These are phyloP conservation scores for Zizania latifolia DNA, from an alignment of 176 grass and related monocot genomes.

Conservation along the genomic window DNA sequence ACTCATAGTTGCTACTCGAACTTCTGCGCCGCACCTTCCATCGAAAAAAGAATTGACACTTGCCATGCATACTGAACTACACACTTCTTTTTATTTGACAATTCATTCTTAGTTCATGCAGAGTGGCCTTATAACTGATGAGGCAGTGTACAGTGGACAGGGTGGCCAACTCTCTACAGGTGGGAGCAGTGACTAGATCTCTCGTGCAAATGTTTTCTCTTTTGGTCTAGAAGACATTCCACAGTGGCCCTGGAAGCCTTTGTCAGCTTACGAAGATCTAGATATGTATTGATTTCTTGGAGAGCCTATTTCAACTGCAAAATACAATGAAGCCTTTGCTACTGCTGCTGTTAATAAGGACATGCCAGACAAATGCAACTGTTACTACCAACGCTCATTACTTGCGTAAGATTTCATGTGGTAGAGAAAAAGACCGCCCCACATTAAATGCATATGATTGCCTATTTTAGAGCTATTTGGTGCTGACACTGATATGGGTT, in stretches of 20 bases:
- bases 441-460: too few relatives aligned
- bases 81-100: too few relatives aligned
- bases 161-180: not conserved
- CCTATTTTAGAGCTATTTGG: too few relatives aligned
- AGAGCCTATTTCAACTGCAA: conserved; percentile 18
- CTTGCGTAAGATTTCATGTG: too few relatives aligned
- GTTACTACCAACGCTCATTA: too few relatives aligned
- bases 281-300: conserved; percentile 41
- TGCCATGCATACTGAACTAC: too few relatives aligned
- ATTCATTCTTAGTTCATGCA: conserved; percentile 28
- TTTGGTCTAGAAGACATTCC: conserved; percentile 39
- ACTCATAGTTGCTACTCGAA: too few relatives aligned
- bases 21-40: too few relatives aligned
- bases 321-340: conserved; percentile 9
- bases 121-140: conserved; percentile 24
- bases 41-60: too few relatives aligned
- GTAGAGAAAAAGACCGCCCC: too few relatives aligned
- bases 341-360: conserved; percentile 28
- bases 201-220: not conserved
- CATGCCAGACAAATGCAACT: conserved; percentile 23
- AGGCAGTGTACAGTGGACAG: not conserved
- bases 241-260: conserved; percentile 38
- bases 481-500: too few relatives aligned
- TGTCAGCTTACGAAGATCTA: not conserved
- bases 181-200: not conserved